Evolutionary conservation across 2,329 filamentous ascomycete species (phyloP), one percentile per base, ranked within the genome.

Genomic region (Aspergillus uvarum): DNA sequence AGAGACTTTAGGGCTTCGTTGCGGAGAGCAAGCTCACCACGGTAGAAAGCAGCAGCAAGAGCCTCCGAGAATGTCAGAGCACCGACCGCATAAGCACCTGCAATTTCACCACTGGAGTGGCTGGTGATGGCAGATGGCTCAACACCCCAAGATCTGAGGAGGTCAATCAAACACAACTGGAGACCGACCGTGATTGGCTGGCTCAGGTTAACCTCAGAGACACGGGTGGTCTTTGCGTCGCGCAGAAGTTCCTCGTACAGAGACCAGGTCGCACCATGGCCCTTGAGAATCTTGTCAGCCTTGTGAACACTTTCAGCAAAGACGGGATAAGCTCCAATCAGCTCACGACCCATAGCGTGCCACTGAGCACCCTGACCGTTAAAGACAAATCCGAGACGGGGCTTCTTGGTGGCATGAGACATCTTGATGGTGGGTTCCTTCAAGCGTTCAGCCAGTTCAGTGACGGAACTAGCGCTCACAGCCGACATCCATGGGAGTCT

Each of bases 51-150:
- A 12, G 32, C 32, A 35, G 32, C 32, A 35, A 35, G 32, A 35
- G 32, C 32, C 32, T 35, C 32, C 32, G 32, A 35, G 32, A 35
- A 35, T 5, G 32, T 54, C 10, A 57, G 21, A 6, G 48, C 44
- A 5, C 53, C 44, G 3, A 35, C 77, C 3, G 79, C 78, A 60
- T 82, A 83, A 5, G 79, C 78, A 0, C 79, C 79, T 0, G 76
- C 78, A 44, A 81, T 70, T 55, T 75, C 73, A 10, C 73, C 73
- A 5, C 69, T 70, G 0, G 71, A 74, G 47, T 75, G 72, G 4
- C 73, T 72, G 2, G 52, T 61, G 2, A 74, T 70, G 10, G 56
- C 58, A 21, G 48, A 60, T 10, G 72, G 71, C 2, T 61, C 60
- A 42, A 75, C 67, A 4, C 32, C 57, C 55, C 67, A 68, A 68